Evolutionary conservation across 805 yeast species (phyloP), one percentile per base, ranked within the genome.

Genomic region (Kuraishia ogatae): DNA sequence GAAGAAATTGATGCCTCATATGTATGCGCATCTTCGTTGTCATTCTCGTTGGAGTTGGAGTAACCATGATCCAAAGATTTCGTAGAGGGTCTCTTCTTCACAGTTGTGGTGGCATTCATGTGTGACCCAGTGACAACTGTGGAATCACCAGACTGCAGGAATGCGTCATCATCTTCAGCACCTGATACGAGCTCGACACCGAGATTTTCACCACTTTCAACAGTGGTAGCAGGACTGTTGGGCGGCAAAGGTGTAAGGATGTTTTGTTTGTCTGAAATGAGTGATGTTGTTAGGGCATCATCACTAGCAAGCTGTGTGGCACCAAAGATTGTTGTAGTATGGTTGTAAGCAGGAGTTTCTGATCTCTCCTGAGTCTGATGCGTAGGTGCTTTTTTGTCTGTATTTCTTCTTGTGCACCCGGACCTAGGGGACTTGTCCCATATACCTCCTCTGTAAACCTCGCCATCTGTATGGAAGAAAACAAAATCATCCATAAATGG

Each of bases 401-500:
- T 3, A 4, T 26, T 7, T 50, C 13, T 21, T 19, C 17, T 35
- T 28, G 29, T 13, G 24, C 28, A 10, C 2, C 54, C 50, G 10
- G 64, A 61, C 50, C 73, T 63, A 1, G 50, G 63, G 0, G 68
- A 55, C 22, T 75, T 74, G 59, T 86, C 91, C 98, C 98, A 93
- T 23, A 93, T 82, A 19, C 99, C 99, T 53, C 97, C 99, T 59
- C 97, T 79, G 67, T 83, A 94, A 15, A 89, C 69, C 59, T 89
- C 96, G 47, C 70, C 76, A 1, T 71, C 68, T 0, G 97, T 83
- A 54, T 81, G 74, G 63, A 76, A 87, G 64, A 89, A 87, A 0
- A 84, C 81, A 48, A 90, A 68, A 66, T 93, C 98, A 67, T 93
- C 98, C 91, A 90, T 87, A 62, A 77, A 83, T 1, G 99, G 99